phyloP scores from a whole-genome alignment of 1,284 basidiomycete genomes.

The Melampsora medusae region DNA sequence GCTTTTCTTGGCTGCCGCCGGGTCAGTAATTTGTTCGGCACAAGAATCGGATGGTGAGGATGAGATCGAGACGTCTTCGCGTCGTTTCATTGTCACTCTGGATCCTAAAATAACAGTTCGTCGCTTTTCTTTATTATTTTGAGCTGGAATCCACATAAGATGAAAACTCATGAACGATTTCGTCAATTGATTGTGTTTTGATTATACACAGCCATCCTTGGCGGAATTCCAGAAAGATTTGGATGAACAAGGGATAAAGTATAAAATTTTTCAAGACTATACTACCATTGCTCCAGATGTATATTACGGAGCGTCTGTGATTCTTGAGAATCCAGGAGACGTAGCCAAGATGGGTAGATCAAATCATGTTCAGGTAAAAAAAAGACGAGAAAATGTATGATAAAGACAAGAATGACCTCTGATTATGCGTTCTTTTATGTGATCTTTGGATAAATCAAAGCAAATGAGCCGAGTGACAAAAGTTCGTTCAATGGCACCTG shows the following conservation, averaged over 20 bases:
- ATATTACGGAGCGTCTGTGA: conserved; percentile 37
- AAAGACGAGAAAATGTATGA: not conserved
- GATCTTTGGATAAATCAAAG: not conserved
- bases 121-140: not conserved
- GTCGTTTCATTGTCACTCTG: not conserved
- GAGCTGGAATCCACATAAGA: not conserved
- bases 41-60: no score
- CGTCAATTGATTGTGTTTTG: not conserved
- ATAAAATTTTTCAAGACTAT: conserved; percentile 32
- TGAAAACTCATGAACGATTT: not conserved
- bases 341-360: conserved; percentile 11
- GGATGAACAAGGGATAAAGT: conserved; percentile 13
- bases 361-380: conserved; percentile 28
- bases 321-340: conserved; percentile 20
- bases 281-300: conserved; percentile 36
- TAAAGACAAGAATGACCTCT: no score
- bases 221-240: conserved; percentile 23
- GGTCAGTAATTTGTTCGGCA: no score
- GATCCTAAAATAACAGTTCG: not conserved
- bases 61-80: not conserved
- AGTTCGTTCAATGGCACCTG: not conserved
- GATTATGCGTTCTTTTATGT: not conserved
- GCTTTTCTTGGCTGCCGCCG: no score
- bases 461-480: not conserved
- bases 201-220: conserved; percentile 17